These are phyloP conservation scores for Fusarium sulawesiense DNA, from an alignment of 2,329 filamentous ascomycete genomes.

Conservation along the genomic window DNA sequence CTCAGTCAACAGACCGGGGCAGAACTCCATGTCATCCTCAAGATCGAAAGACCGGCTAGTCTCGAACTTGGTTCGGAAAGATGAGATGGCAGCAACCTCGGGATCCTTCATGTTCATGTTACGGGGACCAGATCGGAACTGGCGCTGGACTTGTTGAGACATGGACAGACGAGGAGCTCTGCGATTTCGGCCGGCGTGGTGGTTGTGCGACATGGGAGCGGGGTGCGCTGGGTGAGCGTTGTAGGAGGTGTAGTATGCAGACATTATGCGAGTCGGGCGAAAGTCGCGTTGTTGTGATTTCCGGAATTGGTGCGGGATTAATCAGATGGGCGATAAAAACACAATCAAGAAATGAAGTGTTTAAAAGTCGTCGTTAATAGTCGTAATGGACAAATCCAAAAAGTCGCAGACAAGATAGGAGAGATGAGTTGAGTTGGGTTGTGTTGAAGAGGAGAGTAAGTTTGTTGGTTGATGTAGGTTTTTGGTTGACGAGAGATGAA, in stretches of 20 bases:
- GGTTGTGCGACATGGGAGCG: constrained; percentile 74
- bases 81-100: constrained; percentile 78
- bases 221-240: constrained; percentile 69
- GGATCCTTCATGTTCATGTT: constrained; percentile 83
- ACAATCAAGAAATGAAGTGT: constrained; percentile 31
- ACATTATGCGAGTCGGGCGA: constrained; percentile 60
- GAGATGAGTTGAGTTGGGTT: constrained; percentile 4
- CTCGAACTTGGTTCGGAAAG: constrained; percentile 90
- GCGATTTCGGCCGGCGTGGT: constrained; percentile 87
- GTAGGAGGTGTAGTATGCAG: constrained; percentile 73
- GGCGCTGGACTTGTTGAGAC: constrained; percentile 84
- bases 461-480: constrained; percentile 39
- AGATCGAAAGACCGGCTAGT: constrained; percentile 93
- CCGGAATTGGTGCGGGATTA: constrained; percentile 47
- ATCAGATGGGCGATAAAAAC: constrained; percentile 30
- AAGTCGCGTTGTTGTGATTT: constrained; percentile 27
- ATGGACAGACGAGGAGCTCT: constrained; percentile 84
- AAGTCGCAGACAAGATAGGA: constrained; percentile 22
- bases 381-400: constrained; percentile 24
- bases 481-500: constrained; percentile 38
- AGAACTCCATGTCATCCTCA: constrained; percentile 96
- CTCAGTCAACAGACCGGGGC: constrained; percentile 90
- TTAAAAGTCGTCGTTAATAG: constrained; percentile 19
- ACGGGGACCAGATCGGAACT: constrained; percentile 81
- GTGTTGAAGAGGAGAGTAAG: constrained; percentile 23